Evolutionary conservation across 75 land plant genomes (phyloP), one percentile per base, ranked within the genome.

Genomic region (Picea glauca): DNA sequence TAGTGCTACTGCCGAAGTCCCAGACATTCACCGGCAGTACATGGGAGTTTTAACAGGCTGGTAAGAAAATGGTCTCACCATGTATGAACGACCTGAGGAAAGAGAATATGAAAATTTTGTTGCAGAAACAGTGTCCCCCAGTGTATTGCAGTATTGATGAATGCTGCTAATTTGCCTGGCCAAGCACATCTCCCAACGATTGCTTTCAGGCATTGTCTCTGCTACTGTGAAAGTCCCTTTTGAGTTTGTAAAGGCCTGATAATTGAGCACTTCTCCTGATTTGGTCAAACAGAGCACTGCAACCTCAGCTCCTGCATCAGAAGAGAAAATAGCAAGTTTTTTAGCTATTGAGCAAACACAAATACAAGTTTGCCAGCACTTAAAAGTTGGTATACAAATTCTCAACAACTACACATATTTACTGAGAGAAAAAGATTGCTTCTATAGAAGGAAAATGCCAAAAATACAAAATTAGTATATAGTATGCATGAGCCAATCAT

Each of bases 161-260:
- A 88, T 88, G 81, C 93, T 91, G 78, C 85, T 88, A 77, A 91
- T 88, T 1, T 90, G 90, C 76, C 93, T 89, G 13, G 90, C 88
- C 61, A 91, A 70, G 79, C 93, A 91, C 13, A 90, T 84, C 70
- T 84, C 93, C 93, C 93, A 91, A 4, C 87, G 78, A n/a, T 86
- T 88, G 76, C 87, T 91, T 80, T 91, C 93, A 5, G 93, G 86
- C 93, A 91, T 91, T 20, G 93, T 91, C 85, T 91, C 93, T 54
- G 93, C 93, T 26, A 91, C 93, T 9, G 87, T 86, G 78, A 88
- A 91, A 12, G 86, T 75, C 8, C 93, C 93, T 67, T 73, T 86
- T 5, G 90, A 83, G 70, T 91, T 75, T 58, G 93, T 86, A 81
- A 91, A 91, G 14, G 93, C 93, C 72, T 91, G 93, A 58, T 91